Base-by-base conservation (phyloP, 2,329 filamentous ascomycete species). In the Tricladium varicosporioides region DNA sequence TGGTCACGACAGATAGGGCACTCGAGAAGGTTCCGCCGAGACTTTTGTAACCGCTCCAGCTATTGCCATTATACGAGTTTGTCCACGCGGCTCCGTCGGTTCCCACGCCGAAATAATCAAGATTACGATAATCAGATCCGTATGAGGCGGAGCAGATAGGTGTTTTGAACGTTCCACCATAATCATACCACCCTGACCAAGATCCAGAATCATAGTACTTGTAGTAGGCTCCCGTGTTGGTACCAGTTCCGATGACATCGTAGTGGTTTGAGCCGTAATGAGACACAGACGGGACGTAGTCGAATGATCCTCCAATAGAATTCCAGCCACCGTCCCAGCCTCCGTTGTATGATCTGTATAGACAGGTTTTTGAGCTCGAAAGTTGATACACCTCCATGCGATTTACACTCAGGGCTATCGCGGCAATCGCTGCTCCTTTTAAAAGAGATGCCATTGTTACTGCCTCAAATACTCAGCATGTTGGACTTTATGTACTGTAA, bases 311-410 rank as follows among this genome's bases (percentile, higher is more conserved):
- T 2, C 47, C 47, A 15, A 49, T 22, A 9, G 13, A 15, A 11
- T 8, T 33, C 47, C 47, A 49, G 11, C 19, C 14, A 2, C 13
- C 22, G 7, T 22, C 32, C 47, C 47, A 32, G 22, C 14, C 10
- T 32, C 22, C 19, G 47, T 18, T 49, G 47, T 49, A 49, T 15
- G 47, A 32, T 5, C 47, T 13, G 47, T 49, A 49, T 32, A 31
- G 15, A 8, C 32, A 31, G 22, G 47, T n/a, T 5, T 32, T 32
- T 13, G 22, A 18, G 47, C 47, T 49, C 5, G 47, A 33, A n/a
- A 49, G 47, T 49, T 49, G 47, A 13, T 49, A 49, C 14, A 49
- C 47, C 3, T 49, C 47, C 19, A 49, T 49, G 47, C 19, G 47
- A 31, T 32, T 32, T 15, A 18, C 18, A 11, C 47, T 22, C 33